Evolutionary conservation across 2,329 filamentous ascomycete genomes (phyloP), one percentile per base, ranked within the genome.

Genomic region (Plenodomus tracheiphilus): DNA sequence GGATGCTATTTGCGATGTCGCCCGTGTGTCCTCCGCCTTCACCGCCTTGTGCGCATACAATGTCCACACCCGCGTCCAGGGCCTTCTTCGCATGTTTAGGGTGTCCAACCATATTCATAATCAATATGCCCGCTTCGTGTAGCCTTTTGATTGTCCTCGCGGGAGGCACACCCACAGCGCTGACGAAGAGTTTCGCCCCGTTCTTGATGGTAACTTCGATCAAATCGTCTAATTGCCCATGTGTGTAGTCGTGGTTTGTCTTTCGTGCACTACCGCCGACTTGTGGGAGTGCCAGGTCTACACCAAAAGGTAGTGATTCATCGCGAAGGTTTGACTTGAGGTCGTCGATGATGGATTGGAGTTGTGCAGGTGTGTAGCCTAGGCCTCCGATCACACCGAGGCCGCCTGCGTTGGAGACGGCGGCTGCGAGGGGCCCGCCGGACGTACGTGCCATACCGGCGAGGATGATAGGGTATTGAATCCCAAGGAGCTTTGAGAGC

Each of bases 51-150:
- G 92, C 86, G 70, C 91, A 96, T 5, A 97, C 82, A 56, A 97
- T 86, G 74, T 97, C 93, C 9, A 96, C 91, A 37, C 93, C 93
- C 0, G 87, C 83, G 41, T 91, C 84, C 3, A 97, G 78, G 2
- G 92, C 92, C 76, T 97, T 97, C 70, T 87, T 83, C 1, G 92
- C 92, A 71, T 97, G 93, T 70, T 88, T 91, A 2, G 93, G 92
- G 63, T 92, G 89, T 0, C 93, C 93, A 17, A 97, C 91, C 92
- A 97, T 97, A 72, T 97, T 97, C 91, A 97, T 97, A 30, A 97
- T 81, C 50, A 95, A 69, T 35, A 97, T 88, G 0, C 88, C 89
- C 0, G 88, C 87, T 8, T 81, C 79, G 67, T 97, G 93, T 38
- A 97, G 79, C 39, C 85, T 77, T 59, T 89, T 85, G 48, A 97